Evolutionary conservation across 2,329 filamentous ascomycete genomes (phyloP), one percentile per base, ranked within the genome.

Genomic region (Phialemoniopsis sp.): DNA sequence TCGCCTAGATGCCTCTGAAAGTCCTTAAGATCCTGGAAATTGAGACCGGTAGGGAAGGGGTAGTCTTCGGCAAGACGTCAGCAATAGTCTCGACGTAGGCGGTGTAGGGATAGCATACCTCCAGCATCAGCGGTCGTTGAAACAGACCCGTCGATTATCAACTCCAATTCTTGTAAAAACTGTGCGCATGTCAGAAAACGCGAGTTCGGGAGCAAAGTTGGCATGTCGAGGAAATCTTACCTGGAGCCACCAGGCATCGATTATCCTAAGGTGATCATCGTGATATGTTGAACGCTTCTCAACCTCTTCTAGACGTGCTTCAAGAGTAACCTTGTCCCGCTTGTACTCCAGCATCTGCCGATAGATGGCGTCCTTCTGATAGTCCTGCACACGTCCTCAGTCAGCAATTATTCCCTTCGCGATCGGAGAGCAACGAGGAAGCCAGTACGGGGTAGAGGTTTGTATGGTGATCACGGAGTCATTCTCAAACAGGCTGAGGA

Each of bases 291-390:
- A 80, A 56, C 81, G 78, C 59, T 89, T 89, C 48, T 87, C 79
- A 46, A 94, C 70, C 49, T 95, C 87, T 57, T 84, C 84, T 45
- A 96, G 71, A 56, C 87, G 86, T 42, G 80, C 73, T 67, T 97
- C 90, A 46, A 94, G 70, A 31, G 85, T 86, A 42, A 77, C 74
- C 59, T 89, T 90, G 60, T 95, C 89, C 52, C 93, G 83, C 67
- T 95, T 95, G 66, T 95, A 96, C 66, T 97, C 93, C 59, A 89
- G 87, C 89, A 98, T 95, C 67, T 96, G 91, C 42, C 94, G 88
- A 55, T 87, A 85, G 60, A 98, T 95, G 48, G 93, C 93, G 70
- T 95, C 93, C 68, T 97, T 98, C 67, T 91, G 87, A 56, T 86
- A 93, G 59, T 85, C 81, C 89, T 94, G 64, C 53, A 62, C 45